Evolutionary conservation across 1,284 basidiomycete species (phyloP).

Genomic region (Naganishia cerealis): DNA sequence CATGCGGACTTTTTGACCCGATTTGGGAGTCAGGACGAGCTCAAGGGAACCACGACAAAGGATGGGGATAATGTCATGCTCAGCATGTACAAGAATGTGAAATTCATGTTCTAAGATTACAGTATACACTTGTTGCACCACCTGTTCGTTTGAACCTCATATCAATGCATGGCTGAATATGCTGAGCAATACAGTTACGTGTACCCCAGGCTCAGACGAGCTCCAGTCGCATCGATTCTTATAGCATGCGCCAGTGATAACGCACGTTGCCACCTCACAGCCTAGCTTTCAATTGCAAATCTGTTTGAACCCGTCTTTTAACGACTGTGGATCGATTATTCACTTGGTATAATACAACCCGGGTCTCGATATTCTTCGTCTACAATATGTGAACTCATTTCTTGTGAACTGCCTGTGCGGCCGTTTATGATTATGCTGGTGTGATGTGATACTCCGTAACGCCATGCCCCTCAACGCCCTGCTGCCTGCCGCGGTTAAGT

Average conservation of each 20-base stretch:
- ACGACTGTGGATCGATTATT: not conserved
- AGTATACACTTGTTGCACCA: too few species aligned
- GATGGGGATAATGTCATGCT: constrained; percentile 50
- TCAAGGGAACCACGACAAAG: constrained; percentile 42
- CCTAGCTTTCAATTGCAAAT: too few species aligned
- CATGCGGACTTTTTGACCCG: constrained; percentile 50
- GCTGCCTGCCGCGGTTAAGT: not conserved
- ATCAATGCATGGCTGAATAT: too few species aligned
- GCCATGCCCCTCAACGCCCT: not conserved
- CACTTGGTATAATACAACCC: not conserved
- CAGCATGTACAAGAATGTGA: constrained; percentile 53
- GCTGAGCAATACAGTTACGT: too few species aligned
- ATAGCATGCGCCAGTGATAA: too few species aligned
- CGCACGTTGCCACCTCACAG: too few species aligned
- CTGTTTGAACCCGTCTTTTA: too few species aligned
- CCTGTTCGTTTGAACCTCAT: too few species aligned
- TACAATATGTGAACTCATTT: not conserved
- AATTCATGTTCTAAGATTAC: constrained; percentile 52
- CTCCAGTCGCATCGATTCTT: too few species aligned
- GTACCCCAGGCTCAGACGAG: too few species aligned
- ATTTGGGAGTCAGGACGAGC: constrained; percentile 45
- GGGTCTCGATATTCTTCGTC: not conserved
- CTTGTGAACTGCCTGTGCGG: not conserved
- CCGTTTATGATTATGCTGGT: not conserved
- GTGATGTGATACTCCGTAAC: not conserved